Percentiles rank a stretch among this genome's conserved stretches.
phyloP scores from a whole-genome alignment of 2,329 filamentous ascomycete genomes.

The Fusarium sp. region DNA sequence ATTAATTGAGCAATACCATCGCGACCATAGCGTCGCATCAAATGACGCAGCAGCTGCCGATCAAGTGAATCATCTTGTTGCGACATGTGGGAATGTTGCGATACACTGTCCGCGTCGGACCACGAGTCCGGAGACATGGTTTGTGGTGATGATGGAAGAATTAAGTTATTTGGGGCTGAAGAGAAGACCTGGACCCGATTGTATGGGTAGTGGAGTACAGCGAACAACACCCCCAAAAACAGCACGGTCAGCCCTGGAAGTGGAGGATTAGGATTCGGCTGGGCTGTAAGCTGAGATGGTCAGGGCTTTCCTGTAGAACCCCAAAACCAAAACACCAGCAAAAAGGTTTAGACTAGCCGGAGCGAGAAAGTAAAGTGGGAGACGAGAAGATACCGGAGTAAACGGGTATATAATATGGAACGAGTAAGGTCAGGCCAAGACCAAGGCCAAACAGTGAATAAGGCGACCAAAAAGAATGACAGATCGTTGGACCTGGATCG shows the following conservation, averaged over 20 bases:
- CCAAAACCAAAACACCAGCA: slow-evolving; percentile 18
- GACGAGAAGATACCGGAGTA: slow-evolving; percentile 17
- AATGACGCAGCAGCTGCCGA: slow-evolving; percentile 51
- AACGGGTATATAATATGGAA: slow-evolving; percentile 4
- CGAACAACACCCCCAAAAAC: slow-evolving; percentile 29
- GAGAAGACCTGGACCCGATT: slow-evolving; percentile 19
- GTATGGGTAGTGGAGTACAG: slow-evolving; percentile 38
- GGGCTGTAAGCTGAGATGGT: slow-evolving; percentile 9
- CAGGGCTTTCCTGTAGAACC: slow-evolving; percentile 12
- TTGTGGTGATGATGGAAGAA: slow-evolving; percentile 26
- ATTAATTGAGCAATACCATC: slow-evolving; percentile 50
- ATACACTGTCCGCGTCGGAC: slow-evolving; percentile 48
- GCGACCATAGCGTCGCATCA: slow-evolving; percentile 49
- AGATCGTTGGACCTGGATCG: slow-evolving; percentile 27
- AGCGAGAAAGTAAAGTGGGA: slow-evolving; percentile 6
- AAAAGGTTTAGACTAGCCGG: slow-evolving; percentile 1
- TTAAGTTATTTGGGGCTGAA: slow-evolving; percentile 24
- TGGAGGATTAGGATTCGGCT: not conserved
- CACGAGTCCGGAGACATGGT: slow-evolving; percentile 48
- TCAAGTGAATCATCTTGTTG: slow-evolving; percentile 48
- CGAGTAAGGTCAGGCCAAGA: not conserved
- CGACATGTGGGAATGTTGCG: slow-evolving; percentile 43
- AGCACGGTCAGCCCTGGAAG: slow-evolving; percentile 35
- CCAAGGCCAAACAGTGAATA: slow-evolving; percentile 5
- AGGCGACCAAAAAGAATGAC: slow-evolving; percentile 33